These are phyloP conservation scores for Tuber indicum DNA, from an alignment of 495 filamentous ascomycete species.

Conservation along the genomic window DNA sequence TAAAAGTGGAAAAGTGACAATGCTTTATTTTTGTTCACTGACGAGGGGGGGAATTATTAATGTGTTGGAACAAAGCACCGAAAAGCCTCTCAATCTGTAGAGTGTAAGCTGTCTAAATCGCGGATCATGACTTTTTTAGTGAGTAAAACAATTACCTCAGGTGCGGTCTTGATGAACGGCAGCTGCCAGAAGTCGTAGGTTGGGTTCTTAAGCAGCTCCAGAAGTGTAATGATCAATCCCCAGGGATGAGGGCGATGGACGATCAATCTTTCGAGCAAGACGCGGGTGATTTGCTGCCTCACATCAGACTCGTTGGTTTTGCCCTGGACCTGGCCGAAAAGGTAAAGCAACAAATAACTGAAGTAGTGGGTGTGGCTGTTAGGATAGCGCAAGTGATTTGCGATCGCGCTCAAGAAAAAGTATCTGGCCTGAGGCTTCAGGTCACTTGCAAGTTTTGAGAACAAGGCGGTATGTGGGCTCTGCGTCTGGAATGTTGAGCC, in stretches of 20 bases:
- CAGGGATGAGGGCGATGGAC: conserved; percentile 93
- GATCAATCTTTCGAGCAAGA: conserved; percentile 78
- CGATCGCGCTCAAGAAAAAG: conserved; percentile 73
- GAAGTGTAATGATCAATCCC: conserved; percentile 83
- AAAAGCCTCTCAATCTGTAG: conserved; percentile 43
- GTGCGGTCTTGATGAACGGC: conserved; percentile 67
- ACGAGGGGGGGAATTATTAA: conserved; percentile 41
- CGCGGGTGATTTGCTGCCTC: conserved; percentile 79
- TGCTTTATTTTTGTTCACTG: conserved; percentile 12
- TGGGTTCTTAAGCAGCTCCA: conserved; percentile 86
- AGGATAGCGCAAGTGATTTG: conserved; percentile 85
- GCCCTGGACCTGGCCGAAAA: conserved; percentile 71
- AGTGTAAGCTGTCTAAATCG: conserved; percentile 16
- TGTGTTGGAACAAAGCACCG: conserved; percentile 44
- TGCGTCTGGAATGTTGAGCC: conserved; percentile 61
- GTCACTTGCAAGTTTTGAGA: conserved; percentile 67
- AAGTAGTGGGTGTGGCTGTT: conserved; percentile 91
- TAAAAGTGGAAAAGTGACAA: neutral
- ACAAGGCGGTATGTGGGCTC: conserved; percentile 65
- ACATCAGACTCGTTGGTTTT: conserved; percentile 76
- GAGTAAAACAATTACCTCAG: conserved; percentile 19
- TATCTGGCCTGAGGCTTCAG: conserved; percentile 73
- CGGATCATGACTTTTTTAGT: neutral
- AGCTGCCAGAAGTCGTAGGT: conserved; percentile 85
- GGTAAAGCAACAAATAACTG: conserved; percentile 72